Evolutionary conservation across 176 grass and related monocot species (phyloP).

Genomic region (Ananas comosus): DNA sequence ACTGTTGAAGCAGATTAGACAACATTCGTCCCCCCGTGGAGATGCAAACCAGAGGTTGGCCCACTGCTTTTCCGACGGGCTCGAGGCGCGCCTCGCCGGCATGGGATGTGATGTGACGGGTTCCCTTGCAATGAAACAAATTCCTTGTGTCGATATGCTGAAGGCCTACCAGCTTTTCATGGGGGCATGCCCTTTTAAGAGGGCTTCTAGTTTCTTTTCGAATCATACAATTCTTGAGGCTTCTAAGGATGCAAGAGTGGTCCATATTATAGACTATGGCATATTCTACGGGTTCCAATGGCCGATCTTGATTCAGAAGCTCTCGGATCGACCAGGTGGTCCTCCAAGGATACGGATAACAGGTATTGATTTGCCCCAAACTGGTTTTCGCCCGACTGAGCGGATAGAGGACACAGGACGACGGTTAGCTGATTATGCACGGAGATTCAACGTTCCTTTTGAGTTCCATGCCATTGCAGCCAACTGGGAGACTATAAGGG

Average conservation of each 20-base stretch:
- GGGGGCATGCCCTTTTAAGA: constrained; percentile 21
- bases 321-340: constrained; percentile 23
- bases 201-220: constrained; percentile 3
- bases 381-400: constrained; percentile 40
- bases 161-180: constrained; percentile 22
- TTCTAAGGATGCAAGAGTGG: constrained; percentile 5
- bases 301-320: constrained; percentile 8
- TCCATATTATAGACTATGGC: constrained; percentile 41
- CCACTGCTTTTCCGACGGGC: constrained; percentile 7
- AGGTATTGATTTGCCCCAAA: constrained; percentile 30
- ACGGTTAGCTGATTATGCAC: constrained; percentile 26
- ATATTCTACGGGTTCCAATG: constrained; percentile 33
- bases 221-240: constrained; percentile 7
- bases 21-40: constrained; percentile 5
- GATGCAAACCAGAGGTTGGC: constrained; percentile 9
- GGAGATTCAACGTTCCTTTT: constrained; percentile 26
- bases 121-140: constrained; percentile 19
- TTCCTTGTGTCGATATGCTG: constrained; percentile 20
- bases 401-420: constrained; percentile 39
- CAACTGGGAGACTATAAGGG: constrained; percentile 15
- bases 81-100: background rate
- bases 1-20: constrained; percentile 8
- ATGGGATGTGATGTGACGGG: constrained; percentile 21
- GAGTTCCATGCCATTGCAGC: constrained; percentile 14
- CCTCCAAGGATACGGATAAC: constrained; percentile 41